Evolutionary conservation across 441 rosid genomes (phyloP).

Genomic region (Adansonia grandidieri): DNA sequence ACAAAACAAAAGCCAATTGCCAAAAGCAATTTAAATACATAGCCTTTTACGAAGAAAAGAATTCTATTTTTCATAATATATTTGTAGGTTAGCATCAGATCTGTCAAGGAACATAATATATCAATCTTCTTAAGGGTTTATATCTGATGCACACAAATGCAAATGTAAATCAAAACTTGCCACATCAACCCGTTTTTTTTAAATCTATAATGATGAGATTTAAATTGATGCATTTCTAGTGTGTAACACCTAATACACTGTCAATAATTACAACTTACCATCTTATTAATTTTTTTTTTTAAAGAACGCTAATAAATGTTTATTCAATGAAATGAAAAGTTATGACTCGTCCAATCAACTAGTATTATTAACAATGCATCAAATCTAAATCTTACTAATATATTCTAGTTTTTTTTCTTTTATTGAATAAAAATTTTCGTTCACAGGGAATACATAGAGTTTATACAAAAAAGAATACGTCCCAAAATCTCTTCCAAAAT

Average conservation of each 20-base stretch:
- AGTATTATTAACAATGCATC: background rate
- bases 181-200: background rate
- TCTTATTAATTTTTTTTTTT: background rate
- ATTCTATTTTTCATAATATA: background rate
- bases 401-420: background rate
- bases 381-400: background rate
- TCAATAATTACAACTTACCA: background rate
- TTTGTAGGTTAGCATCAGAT: background rate
- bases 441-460: background rate
- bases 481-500: background rate
- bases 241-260: background rate
- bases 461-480: background rate
- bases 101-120: background rate
- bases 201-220: background rate
- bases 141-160: background rate
- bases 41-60: background rate
- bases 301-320: background rate
- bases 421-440: background rate
- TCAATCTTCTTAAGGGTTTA: background rate
- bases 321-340: background rate
- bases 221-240: background rate
- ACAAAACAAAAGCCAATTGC: slow-evolving; percentile 1
- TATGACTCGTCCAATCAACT: background rate
- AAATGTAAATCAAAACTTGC: background rate
- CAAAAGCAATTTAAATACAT: background rate